Conservation (phyloP, 257 asterid genomes). For the Craterostigma plantagineum region DNA sequence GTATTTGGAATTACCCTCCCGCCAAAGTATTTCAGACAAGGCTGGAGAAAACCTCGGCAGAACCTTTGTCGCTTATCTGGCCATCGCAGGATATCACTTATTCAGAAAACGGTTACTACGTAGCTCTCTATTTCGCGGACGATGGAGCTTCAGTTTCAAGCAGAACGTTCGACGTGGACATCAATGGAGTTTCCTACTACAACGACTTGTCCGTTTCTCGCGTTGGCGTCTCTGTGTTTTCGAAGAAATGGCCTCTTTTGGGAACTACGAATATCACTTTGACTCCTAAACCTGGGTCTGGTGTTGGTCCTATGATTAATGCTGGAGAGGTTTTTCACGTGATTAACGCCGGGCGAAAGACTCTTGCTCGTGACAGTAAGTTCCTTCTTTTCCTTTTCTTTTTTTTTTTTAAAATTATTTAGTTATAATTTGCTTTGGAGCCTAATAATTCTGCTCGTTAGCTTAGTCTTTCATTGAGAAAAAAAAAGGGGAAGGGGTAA, state of each 20-base stretch:
- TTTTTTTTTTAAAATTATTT: background rate
- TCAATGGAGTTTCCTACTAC: constrained; percentile 50
- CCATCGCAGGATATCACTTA: constrained; percentile 38
- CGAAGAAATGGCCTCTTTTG: constrained; percentile 64
- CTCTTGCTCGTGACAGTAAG: constrained; percentile 76
- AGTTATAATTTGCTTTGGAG: background rate
- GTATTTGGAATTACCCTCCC: constrained; percentile 93
- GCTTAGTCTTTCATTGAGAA: too few species aligned
- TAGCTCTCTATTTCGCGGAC: constrained; percentile 74
- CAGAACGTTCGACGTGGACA: constrained; percentile 36
- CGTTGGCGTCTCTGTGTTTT: constrained; percentile 49
- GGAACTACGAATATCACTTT: constrained; percentile 60
- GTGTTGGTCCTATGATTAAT: constrained; percentile 59
- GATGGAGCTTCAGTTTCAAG: constrained; percentile 28
- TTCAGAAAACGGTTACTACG: constrained; percentile 20
- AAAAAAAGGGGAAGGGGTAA: too few species aligned
- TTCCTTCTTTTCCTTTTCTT: too few species aligned
- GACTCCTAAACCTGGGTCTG: constrained; percentile 49
- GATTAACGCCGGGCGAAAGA: constrained; percentile 50
- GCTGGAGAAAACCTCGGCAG: constrained; percentile 18
- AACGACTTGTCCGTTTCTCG: constrained; percentile 38
- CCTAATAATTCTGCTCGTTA: background rate
- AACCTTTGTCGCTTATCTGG: constrained; percentile 49
- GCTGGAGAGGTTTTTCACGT: constrained; percentile 78
- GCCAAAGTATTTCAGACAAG: constrained; percentile 42